A percentile compares a stretch with the other conserved stretches of the same genome.
Conservation (phyloP, 176 grass and related monocot genomes). For the Neostapfia colusana region DNA sequence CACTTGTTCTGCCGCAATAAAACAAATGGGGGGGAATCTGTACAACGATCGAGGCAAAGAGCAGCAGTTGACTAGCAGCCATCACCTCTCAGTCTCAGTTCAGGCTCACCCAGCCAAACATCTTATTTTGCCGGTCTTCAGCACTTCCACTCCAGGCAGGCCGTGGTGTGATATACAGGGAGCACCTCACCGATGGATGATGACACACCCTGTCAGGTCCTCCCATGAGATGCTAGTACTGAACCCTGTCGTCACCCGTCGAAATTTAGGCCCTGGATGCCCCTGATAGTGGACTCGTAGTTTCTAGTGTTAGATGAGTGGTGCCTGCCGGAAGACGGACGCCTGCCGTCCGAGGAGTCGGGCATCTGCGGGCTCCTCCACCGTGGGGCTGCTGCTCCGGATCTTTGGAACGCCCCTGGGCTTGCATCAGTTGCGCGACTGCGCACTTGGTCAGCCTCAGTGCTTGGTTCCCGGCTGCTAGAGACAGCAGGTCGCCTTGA, state of each 20-base stretch:
- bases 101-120: constrained; percentile 7
- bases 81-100: neutral
- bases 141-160: neutral
- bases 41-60: constrained; percentile 33
- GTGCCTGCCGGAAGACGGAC: constrained; percentile 57
- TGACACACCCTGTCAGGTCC: neutral
- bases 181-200: neutral
- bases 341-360: constrained; percentile 47
- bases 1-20: neutral
- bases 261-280: constrained; percentile 83
- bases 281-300: constrained; percentile 76
- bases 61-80: neutral
- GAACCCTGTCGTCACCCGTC: constrained; percentile 51
- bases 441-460: constrained; percentile 40
- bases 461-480: constrained; percentile 57
- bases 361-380: constrained; percentile 51
- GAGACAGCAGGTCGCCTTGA: constrained; percentile 97
- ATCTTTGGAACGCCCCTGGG: constrained; percentile 58
- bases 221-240: constrained; percentile 39
- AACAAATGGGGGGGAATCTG: constrained; percentile 23
- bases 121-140: constrained; percentile 31
- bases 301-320: constrained; percentile 61
- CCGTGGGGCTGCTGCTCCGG: constrained; percentile 46
- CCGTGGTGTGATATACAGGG: neutral
- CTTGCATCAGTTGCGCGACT: constrained; percentile 61